These are phyloP conservation scores for Spiraea crenata DNA, from an alignment of 331 rosid genomes.

Conservation along the genomic window DNA sequence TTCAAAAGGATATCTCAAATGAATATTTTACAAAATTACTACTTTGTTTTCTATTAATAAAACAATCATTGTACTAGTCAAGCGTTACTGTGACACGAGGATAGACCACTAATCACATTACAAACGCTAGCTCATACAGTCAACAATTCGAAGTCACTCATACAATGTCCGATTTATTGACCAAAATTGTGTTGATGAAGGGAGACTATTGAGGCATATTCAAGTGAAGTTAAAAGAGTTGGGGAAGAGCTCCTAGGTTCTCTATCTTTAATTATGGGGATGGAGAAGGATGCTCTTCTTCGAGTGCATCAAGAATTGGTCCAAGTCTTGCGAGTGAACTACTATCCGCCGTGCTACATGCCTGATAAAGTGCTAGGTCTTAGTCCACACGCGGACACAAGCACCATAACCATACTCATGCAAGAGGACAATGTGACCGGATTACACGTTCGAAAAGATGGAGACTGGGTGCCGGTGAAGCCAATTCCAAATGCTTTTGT, in stretches of 20 bases:
- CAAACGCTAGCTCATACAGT: too few species aligned
- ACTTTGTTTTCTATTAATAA: too few species aligned
- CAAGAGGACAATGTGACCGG: constrained; percentile 32
- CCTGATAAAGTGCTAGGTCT: constrained; percentile 39
- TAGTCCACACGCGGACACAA: constrained; percentile 36
- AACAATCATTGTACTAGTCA: too few species aligned
- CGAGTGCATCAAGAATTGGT: constrained; percentile 26
- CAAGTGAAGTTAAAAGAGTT: constrained; percentile 33
- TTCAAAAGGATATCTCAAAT: too few species aligned
- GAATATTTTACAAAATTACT: too few species aligned
- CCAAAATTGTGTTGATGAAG: constrained; percentile 7
- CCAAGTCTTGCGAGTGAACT: constrained; percentile 31
- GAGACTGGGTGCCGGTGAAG: constrained; percentile 32
- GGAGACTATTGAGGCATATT: constrained; percentile 36
- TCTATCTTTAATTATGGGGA: constrained; percentile 31
- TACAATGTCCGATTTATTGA: not conserved
- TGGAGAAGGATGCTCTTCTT: constrained; percentile 31
- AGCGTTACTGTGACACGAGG: too few species aligned
- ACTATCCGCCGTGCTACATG: constrained; percentile 38
- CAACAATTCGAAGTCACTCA: not conserved
- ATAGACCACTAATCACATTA: too few species aligned
- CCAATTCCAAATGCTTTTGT: constrained; percentile 34
- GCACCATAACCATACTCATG: constrained; percentile 37
- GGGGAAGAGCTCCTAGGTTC: constrained; percentile 26
- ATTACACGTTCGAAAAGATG: constrained; percentile 33